Evolutionary conservation across 2,329 filamentous ascomycete species (phyloP).

Genomic region (Hymenoscyphus fraxineus): DNA sequence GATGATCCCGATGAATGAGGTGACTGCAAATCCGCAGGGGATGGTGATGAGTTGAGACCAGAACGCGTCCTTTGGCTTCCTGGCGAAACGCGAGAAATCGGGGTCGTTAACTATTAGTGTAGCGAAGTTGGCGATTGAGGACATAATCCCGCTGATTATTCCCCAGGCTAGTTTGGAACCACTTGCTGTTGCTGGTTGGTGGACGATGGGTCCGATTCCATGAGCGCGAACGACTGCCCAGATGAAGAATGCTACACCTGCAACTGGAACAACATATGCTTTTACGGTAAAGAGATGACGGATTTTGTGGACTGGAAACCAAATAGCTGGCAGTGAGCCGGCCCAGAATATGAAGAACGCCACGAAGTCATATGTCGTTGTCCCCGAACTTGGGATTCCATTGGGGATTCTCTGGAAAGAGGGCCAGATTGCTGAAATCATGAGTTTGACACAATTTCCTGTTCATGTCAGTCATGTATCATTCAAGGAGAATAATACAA

Average conservation of each 20-base stretch:
- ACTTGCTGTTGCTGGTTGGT: conserved; percentile 57
- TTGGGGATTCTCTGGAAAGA: conserved; percentile 60
- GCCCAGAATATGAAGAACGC: conserved; percentile 89
- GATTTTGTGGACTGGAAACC: conserved; percentile 85
- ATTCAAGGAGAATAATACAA: background rate
- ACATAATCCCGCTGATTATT: conserved; percentile 83
- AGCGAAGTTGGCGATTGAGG: conserved; percentile 84
- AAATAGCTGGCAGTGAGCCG: conserved; percentile 75
- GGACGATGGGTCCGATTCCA: conserved; percentile 78
- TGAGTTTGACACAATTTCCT: conserved; percentile 72
- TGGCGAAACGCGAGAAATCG: conserved; percentile 81
- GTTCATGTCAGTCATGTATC: background rate
- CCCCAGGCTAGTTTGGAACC: conserved; percentile 75
- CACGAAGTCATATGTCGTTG: conserved; percentile 69
- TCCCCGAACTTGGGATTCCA: conserved; percentile 64
- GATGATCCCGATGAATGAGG: conserved; percentile 79
- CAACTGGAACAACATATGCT: conserved; percentile 75
- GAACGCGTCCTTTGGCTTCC: conserved; percentile 69
- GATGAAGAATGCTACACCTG: conserved; percentile 81
- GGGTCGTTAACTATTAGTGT: conserved; percentile 78
- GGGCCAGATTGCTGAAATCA: conserved; percentile 82
- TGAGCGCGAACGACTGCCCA: conserved; percentile 81
- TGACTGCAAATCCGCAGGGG: conserved; percentile 68
- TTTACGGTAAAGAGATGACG: conserved; percentile 90
- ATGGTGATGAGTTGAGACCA: conserved; percentile 78